These are phyloP conservation scores for Xylaria acuta DNA, from an alignment of 495 filamentous ascomycete species.

Conservation along the genomic window DNA sequence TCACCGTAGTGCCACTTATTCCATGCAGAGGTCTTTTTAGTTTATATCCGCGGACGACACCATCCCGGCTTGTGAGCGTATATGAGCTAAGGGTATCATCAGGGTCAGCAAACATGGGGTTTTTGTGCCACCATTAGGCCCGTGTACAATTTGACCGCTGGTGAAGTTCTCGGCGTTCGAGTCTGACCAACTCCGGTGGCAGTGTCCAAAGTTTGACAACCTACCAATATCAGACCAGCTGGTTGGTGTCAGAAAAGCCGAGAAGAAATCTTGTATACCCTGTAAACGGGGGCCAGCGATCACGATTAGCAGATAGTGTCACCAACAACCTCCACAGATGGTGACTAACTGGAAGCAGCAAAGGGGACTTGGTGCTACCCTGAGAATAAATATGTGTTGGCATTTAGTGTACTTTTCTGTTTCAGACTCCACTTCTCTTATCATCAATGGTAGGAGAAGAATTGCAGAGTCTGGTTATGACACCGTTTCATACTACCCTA, in stretches of 20 bases:
- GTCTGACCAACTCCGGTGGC: not conserved
- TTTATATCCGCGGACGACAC: too few relatives aligned
- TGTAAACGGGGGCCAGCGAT: not conserved
- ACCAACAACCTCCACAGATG: not conserved
- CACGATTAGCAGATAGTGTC: not conserved
- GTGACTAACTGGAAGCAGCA: not conserved
- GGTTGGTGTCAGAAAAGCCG: not conserved
- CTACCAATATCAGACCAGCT: not conserved
- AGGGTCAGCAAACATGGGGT: not conserved
- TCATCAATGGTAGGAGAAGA: not conserved
- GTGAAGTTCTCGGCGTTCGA: not conserved
- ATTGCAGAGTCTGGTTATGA: not conserved
- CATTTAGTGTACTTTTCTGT: not conserved
- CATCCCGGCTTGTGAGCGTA: not conserved
- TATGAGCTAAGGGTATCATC: not conserved
- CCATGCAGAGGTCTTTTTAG: not conserved
- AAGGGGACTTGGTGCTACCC: not conserved
- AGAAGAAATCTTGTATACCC: not conserved
- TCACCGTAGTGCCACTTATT: not conserved
- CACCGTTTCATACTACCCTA: not conserved
- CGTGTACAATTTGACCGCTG: not conserved
- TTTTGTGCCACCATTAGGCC: not conserved
- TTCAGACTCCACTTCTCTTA: conserved; percentile 1
- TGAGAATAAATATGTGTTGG: not conserved
- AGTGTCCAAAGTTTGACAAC: not conserved